phyloP scores from a whole-genome alignment of 169 alveolate species.

The Plasmodium billcollinsi region DNA sequence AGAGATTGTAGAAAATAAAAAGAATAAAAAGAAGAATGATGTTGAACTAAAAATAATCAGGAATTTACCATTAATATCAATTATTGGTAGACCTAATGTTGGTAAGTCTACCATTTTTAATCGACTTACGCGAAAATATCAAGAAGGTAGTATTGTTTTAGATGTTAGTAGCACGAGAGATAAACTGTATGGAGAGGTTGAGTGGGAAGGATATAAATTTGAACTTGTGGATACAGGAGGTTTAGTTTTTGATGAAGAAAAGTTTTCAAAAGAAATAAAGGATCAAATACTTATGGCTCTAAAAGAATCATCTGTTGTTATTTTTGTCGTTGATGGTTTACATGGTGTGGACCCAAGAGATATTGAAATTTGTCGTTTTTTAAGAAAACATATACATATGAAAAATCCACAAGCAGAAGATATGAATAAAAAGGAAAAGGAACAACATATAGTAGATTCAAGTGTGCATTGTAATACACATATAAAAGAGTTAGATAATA shows the following conservation, averaged over 20 bases:
- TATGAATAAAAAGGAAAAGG: not conserved
- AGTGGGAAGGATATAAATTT: conserved; percentile 85
- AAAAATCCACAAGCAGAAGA: not conserved
- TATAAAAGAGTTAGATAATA: not conserved
- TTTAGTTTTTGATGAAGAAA: conserved; percentile 78
- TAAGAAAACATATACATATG: conserved; percentile 57
- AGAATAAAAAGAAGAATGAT: conserved; percentile 33
- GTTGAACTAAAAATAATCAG: conserved; percentile 40
- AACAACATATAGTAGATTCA: not conserved
- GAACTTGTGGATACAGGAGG: conserved; percentile 87
- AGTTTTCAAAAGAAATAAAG: conserved; percentile 78
- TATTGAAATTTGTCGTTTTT: conserved; percentile 76
- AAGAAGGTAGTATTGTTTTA: conserved; percentile 85
- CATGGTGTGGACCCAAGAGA: conserved; percentile 87
- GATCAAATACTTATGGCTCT: conserved; percentile 69
- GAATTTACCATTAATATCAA: conserved; percentile 78
- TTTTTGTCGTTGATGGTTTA: conserved; percentile 85
- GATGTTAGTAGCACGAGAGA: conserved; percentile 86
- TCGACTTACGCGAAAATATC: conserved; percentile 85
- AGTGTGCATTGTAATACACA: not conserved
- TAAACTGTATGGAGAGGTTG: conserved; percentile 83
- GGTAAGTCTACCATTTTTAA: conserved; percentile 87
- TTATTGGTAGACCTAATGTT: conserved; percentile 87
- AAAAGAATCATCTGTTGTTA: conserved; percentile 81
- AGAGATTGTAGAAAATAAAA: not conserved